Base-by-base conservation (phyloP, 306 rosid species). In the Dalbergia cultrata region DNA sequence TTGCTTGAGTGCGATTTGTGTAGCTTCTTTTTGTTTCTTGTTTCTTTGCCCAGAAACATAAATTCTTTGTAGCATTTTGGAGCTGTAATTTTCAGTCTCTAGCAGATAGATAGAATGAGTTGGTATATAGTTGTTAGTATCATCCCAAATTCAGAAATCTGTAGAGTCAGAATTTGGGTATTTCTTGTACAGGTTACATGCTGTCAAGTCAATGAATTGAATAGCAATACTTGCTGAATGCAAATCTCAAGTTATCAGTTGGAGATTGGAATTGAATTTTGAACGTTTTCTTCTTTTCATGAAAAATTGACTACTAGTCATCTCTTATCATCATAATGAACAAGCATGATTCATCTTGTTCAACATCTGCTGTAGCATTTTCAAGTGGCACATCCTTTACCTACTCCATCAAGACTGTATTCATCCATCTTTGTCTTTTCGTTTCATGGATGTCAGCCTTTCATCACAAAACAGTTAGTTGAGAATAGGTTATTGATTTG, bases 391-490 rank as follows among this genome's bases (percentile, higher is more conserved):
- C 58, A 52, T 52, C 58, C 14, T 52, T 52, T 26, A n/a, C 16
- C 58, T 52, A 52, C 58, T 5, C 18, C 8, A 52, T 13, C 8
- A 52, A 9, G 19, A 52, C 1, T 26, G 2, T 1, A 26, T 26
- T 26, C 31, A 26, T 26, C 31, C 2, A 26, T 26, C 31, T 26
- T 26, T 26, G 31, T 26, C 31, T 26, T 13, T 52, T 16, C 58
- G 16, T 52, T 39, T 71, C 90, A 86, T 84, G 34, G 89, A 81
- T 83, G 74, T 70, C 50, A 90, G 65, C 52, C 62, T 84, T 47
- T 82, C 89, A 0, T 89, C 89, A 1, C 87, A 80, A 81, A 89
- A 80, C 74, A 26, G 31, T 26, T 26, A 89, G 89, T 6, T 83
- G 34, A 18, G 83, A 26, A 39, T 86, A 89, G n/a, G 91, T 93